Evolutionary conservation across 495 filamentous ascomycete species (phyloP), one percentile per base, ranked within the genome.

Genomic region (Aspergillus ellipticus): DNA sequence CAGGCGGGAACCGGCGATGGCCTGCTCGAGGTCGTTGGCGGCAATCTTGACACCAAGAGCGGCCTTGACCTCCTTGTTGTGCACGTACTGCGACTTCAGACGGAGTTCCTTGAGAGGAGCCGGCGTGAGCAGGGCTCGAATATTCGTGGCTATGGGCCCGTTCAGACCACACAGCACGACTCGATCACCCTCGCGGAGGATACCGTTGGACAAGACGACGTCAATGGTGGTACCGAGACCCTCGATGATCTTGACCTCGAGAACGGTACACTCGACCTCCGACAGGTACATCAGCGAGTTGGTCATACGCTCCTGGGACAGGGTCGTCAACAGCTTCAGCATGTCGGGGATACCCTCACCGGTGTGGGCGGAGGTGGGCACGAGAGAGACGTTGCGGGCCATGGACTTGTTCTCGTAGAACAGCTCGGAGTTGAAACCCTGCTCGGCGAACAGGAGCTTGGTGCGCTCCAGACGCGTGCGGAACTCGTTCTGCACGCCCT

Each of bases 341-440:
- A 99, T 96, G 71, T 99, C 95, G 22, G 95, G 95, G 62, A 99
- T 92, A 82, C 95, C 95, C 76, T 99, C 95, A 58, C 95, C 95
- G 10, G 94, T 97, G 76, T 96, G 90, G 10, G 95, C 95, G 13
- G 93, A 97, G 7, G 95, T 99, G 11, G 95, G 95, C 19, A 99
- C 92, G 42, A 99, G 77, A 11, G 94, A 97, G 39, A 99, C 95
- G 63, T 86, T 89, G 64, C 84, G 85, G 39, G 93, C 85, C 89
- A 99, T 89, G 28, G 88, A 94, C 82, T 95, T 96, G 78, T 99
- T 99, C 74, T 99, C 90, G 74, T 87, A 96, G 79, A 85, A 99
- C 22, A 97, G 78, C 72, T 96, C 92, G 1, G 95, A 87, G 77
- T 99, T 99, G 82, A 99, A 97, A 55, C 92, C 90, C 68, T 97